Evolutionary conservation across 75 land plant genomes (phyloP).

Genomic region (Picea sitchensis): DNA sequence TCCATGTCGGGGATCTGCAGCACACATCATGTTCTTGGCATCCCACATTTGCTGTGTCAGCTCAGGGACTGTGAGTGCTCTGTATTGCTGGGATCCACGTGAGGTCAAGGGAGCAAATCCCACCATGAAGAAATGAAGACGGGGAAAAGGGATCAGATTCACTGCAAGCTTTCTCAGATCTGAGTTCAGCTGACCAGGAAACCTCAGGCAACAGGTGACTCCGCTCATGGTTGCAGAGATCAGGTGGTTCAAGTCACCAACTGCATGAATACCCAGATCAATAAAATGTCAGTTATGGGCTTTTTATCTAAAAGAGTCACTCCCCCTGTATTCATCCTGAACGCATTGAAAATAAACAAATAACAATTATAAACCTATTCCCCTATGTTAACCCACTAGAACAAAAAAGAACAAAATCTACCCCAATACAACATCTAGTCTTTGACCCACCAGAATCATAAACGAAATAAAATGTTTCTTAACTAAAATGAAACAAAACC

Average conservation of each 20-base stretch:
- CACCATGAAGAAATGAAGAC: conserved; percentile 57
- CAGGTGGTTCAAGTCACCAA: conserved; percentile 53
- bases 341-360: too few species aligned
- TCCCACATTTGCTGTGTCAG: conserved; percentile 64
- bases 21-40: conserved; percentile 47
- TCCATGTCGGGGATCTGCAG: conserved; percentile 45
- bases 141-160: conserved; percentile 51
- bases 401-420: not conserved
- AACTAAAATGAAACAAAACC: too few species aligned
- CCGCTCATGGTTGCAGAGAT: conserved; percentile 66
- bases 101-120: conserved; percentile 58
- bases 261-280: conserved; percentile 1
- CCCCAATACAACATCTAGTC: too few species aligned
- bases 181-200: conserved; percentile 59
- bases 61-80: conserved; percentile 51
- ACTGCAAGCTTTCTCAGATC: conserved; percentile 56
- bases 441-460: too few species aligned
- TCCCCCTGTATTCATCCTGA: not conserved
- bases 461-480: too few species aligned
- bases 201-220: conserved; percentile 58
- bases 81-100: conserved; percentile 54
- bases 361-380: too few species aligned
- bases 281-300: not conserved
- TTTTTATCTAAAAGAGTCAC: too few species aligned
- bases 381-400: not conserved